These are phyloP conservation scores for Aspergillus arachidicola DNA, from an alignment of 2,329 filamentous ascomycete genomes.

Conservation along the genomic window DNA sequence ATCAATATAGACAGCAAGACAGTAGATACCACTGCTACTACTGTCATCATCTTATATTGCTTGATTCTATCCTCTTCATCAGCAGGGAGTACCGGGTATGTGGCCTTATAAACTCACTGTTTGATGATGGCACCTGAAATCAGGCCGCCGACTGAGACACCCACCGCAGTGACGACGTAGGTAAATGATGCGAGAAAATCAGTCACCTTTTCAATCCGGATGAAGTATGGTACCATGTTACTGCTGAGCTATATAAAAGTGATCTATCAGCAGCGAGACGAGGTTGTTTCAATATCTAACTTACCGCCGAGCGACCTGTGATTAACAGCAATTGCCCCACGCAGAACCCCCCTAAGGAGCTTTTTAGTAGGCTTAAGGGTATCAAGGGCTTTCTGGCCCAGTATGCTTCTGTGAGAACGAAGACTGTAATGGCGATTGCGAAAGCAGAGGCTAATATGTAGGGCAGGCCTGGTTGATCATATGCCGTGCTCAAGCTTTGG, in stretches of 20 bases:
- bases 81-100: background rate
- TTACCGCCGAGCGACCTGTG: slow-evolving; percentile 1
- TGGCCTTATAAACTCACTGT: background rate
- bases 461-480: background rate
- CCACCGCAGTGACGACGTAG: slow-evolving; percentile 10
- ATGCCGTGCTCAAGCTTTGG: background rate
- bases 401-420: slow-evolving; percentile 4
- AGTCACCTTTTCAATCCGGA: slow-evolving; percentile 15
- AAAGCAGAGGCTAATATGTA: background rate
- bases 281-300: background rate
- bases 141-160: slow-evolving; percentile 16
- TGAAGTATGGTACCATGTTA: slow-evolving; percentile 17
- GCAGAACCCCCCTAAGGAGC: background rate
- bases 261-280: background rate
- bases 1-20: slow-evolving; percentile 13
- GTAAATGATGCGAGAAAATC: slow-evolving; percentile 12
- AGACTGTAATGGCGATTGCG: background rate
- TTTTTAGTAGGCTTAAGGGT: background rate
- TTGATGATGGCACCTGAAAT: slow-evolving; percentile 11
- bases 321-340: background rate
- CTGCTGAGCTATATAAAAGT: background rate
- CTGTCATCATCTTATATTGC: slow-evolving; percentile 8
- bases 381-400: slow-evolving; percentile 5
- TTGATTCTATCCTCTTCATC: background rate
- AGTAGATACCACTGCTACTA: background rate